Evolutionary conservation across 1,139 yeast genomes (phyloP), one percentile per base, ranked within the genome.

Genomic region (Taphrina sp.): DNA sequence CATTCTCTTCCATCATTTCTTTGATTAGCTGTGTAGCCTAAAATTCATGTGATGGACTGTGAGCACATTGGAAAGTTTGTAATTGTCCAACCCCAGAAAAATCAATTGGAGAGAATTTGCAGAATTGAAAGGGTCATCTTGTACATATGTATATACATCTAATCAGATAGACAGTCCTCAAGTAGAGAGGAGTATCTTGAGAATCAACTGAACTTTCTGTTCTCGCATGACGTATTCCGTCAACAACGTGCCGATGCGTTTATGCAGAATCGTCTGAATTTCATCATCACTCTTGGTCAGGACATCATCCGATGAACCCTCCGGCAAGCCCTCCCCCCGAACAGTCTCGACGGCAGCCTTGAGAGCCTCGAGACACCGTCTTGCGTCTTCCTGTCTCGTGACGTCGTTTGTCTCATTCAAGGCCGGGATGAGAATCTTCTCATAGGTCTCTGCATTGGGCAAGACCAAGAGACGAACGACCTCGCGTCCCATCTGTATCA

Each of bases 391-490:
- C 16, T 65, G 60, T 16, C 42, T 36, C 20, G 60, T 61, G 14
- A 14, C 26, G 14, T 33, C 56, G 7, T 52, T 3, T 20, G 20
- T 17, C 24, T 35, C 57, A 37, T 16, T 20, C 35, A 20, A 34
- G 7, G 12, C 63, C 64, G 61, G 66, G 58, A 60, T 62, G 1
- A 85, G 83, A 60, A 79, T 75, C 53, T 73, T 74, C 33, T 81
- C 76, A 97, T 97, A 92, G 60, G 83, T 81, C 63, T 82, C 79
- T 61, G 90, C 71, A 69, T 94, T 94, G 0, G 96, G 96, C 41
- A 90, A 74, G 58, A 94, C 76, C 0, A 88, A 80, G 47, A 92
- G 83, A 61, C 95, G 80, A 35, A 92, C 80, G 5, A 94, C 95
- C 69, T 94, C 98, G 12, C 82, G 75, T 1, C 97, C 98, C 68